phyloP scores from a whole-genome alignment of 2,329 filamentous ascomycete genomes.

The Fusarium subglutinans region DNA sequence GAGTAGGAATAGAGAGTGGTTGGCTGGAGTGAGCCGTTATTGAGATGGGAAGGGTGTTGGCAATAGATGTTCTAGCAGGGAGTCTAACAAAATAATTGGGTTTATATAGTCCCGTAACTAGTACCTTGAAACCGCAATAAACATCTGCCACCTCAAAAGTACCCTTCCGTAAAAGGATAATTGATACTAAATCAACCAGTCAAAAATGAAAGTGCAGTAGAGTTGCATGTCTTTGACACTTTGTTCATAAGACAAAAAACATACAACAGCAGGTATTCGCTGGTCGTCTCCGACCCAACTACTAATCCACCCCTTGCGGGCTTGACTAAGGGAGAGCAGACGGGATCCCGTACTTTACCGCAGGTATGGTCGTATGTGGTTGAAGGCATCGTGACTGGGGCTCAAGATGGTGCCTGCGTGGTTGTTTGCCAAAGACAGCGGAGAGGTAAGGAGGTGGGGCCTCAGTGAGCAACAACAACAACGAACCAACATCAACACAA shows the following conservation, averaged over 20 bases:
- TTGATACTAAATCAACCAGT: not conserved
- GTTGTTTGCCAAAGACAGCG: not conserved
- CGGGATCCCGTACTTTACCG: slow-evolving; percentile 6
- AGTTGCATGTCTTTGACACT: not conserved
- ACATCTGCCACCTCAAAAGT: fast-evolving
- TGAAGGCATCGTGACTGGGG: not conserved
- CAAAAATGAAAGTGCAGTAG: not conserved
- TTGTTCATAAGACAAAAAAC: not conserved
- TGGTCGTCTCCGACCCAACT: slow-evolving; percentile 6
- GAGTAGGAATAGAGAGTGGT: not conserved
- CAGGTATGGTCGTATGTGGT: slow-evolving; percentile 11
- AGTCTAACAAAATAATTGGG: not conserved
- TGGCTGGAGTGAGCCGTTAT: not conserved
- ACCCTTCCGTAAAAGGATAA: fast-evolving
- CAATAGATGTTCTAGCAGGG: not conserved
- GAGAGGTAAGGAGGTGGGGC: not conserved
- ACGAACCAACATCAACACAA: not conserved
- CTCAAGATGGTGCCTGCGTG: not conserved
- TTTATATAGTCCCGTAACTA: not conserved
- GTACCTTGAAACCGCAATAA: not conserved
- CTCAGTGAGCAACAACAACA: not conserved
- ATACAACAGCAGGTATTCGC: slow-evolving; percentile 12
- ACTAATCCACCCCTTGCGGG: slow-evolving; percentile 6
- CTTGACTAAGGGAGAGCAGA: slow-evolving; percentile 8
- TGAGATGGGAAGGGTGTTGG: not conserved